phyloP scores from a whole-genome alignment of 805 yeast genomes.

The Vanderwaltozyma yarrowii region DNA sequence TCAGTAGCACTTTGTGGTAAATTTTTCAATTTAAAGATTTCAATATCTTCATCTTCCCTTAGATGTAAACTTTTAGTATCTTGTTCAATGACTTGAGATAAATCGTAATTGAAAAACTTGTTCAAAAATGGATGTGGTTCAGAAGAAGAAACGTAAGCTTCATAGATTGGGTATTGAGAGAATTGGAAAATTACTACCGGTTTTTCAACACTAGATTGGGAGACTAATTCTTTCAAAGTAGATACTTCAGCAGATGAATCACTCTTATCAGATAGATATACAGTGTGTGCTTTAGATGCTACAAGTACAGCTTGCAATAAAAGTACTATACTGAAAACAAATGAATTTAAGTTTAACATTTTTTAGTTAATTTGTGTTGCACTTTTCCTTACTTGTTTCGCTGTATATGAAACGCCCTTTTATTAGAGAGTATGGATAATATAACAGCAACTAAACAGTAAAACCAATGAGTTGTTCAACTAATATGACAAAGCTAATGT shows the following conservation, averaged over 20 bases:
- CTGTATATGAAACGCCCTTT: too few relatives aligned
- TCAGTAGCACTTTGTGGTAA: slow-evolving; percentile 16
- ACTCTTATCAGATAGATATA: not conserved
- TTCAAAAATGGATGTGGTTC: slow-evolving; percentile 12
- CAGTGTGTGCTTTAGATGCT: not conserved
- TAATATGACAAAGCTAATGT: too few relatives aligned
- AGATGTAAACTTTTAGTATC: slow-evolving; percentile 1
- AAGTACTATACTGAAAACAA: not conserved
- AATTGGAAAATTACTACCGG: slow-evolving; percentile 22
- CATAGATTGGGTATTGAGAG: slow-evolving; percentile 10
- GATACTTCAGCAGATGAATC: not conserved
- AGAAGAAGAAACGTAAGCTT: slow-evolving; percentile 5
- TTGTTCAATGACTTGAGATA: slow-evolving; percentile 7
- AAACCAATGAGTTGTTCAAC: too few relatives aligned
- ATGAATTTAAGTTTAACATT: not conserved
- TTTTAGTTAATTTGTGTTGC: too few relatives aligned
- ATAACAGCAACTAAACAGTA: too few relatives aligned
- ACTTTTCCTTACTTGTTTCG: too few relatives aligned
- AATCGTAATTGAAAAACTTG: slow-evolving; percentile 10
- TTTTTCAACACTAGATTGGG: slow-evolving; percentile 2
- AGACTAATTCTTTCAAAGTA: not conserved
- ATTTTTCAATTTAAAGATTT: not conserved
- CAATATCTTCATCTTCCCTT: not conserved
- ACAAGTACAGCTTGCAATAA: not conserved
- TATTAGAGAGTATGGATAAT: too few relatives aligned